Evolutionary conservation across 306 rosid species (phyloP), one percentile per base, ranked within the genome.

Genomic region (Carpinus viminea): DNA sequence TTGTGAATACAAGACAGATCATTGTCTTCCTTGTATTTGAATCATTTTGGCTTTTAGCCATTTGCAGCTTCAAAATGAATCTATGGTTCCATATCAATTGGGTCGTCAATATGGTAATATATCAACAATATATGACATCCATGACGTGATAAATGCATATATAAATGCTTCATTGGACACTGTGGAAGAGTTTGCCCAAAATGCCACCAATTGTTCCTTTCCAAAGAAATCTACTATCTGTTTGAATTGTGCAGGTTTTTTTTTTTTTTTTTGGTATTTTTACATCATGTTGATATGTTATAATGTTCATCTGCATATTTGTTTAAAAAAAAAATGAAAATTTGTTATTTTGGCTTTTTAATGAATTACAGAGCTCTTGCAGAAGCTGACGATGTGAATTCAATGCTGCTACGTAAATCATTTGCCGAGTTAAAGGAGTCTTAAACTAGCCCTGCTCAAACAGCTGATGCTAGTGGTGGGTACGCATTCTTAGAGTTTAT

Each of bases 121-220:
- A n/a, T n/a, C n/a, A n/a, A n/a, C n/a, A n/a, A n/a, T n/a, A n/a
- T n/a, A n/a, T n/a, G 51, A 86, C 56, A 89, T 95, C 41, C 90
- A 96, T 8, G 97, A 93, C 68, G 82, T 93, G 76, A 87, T 96
- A 85, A 93, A 59, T 43, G 88, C 89, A 1, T 96, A 91, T 56
- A 78, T 51, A 34, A 68, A 53, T 81, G 76, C 82, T 72, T 71
- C 92, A 0, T 74, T 84, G 78, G 88, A 80, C 54, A 78, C 64
- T 90, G n/a, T n/a, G 86, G 97, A 96, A 57, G 94, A 88, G 73
- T 78, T 79, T 11, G 82, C 89, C 21, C 86, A 55, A 75, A 89
- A 79, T 78, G 78, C 83, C 76, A 82, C 86, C 64, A 96, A 92
- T 70, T 79, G 73, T 64, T 86, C 88, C 53, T 70, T 57, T 54